These are phyloP conservation scores for Filobasidium wieringae DNA, from an alignment of 768 basidiomycete genomes.

Conservation along the genomic window DNA sequence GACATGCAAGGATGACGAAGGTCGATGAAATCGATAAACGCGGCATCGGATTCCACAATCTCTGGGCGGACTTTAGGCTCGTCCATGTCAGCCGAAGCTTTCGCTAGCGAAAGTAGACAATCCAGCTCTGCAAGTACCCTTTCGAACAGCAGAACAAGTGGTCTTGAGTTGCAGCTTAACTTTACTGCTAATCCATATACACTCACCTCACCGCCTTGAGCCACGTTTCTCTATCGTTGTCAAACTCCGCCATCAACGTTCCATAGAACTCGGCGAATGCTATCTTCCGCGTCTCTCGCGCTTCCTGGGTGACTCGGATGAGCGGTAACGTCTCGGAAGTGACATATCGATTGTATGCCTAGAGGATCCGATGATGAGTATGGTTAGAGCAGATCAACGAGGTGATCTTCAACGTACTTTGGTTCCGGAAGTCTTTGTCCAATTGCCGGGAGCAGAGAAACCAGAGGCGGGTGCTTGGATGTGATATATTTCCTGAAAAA, in stretches of 20 bases:
- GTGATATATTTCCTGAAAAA: conserved; percentile 70
- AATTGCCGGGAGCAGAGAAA: conserved; percentile 63
- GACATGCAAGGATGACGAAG: conserved; percentile 79
- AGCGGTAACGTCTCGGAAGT: conserved; percentile 59
- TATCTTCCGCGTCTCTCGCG: conserved; percentile 69
- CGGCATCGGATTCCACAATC: conserved; percentile 66
- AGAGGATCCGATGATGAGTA: conserved; percentile 5
- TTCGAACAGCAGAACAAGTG: neutral
- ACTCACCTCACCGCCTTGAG: conserved; percentile 32
- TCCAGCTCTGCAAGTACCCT: conserved; percentile 89
- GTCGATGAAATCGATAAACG: conserved; percentile 75
- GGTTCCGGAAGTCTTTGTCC: conserved; percentile 67
- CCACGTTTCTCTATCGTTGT: conserved; percentile 34
- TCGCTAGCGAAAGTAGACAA: conserved; percentile 82
- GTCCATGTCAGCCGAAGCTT: conserved; percentile 74
- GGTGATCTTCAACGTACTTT: conserved; percentile 48
- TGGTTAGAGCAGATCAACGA: neutral
- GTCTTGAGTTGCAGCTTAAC: neutral
- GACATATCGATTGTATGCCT: conserved; percentile 66
- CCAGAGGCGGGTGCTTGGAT: conserved; percentile 56
- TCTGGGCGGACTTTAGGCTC: conserved; percentile 89
- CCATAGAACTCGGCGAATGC: conserved; percentile 69
- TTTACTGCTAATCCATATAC: neutral
- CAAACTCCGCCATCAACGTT: conserved; percentile 34
- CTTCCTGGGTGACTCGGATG: conserved; percentile 79